A percentile compares a stretch with the other conserved stretches of the same genome.
Conservation (phyloP, 164 flowering plant genomes). For the Kingdonia uniflora region DNA sequence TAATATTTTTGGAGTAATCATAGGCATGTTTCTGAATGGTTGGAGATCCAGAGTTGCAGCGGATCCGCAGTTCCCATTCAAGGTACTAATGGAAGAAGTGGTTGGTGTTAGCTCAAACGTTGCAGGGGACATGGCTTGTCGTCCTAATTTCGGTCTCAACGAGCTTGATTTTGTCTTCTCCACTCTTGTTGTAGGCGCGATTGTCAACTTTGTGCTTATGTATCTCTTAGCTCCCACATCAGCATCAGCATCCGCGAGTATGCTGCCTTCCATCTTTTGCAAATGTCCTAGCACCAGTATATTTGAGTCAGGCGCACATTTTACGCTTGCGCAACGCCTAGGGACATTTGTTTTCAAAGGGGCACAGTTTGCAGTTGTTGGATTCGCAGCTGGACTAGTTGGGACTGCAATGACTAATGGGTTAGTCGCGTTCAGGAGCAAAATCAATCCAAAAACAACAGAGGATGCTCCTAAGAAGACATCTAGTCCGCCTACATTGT, state of each 20-base stretch:
- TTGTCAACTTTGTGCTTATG: conserved; percentile 1
- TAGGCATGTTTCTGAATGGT: not conserved
- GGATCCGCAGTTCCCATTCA: conserved; percentile 1
- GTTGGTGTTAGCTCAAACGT: not conserved
- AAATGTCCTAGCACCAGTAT: no score
- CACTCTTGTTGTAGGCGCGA: not conserved
- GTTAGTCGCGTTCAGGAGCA: not conserved
- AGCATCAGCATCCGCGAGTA: no score
- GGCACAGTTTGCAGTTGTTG: not conserved
- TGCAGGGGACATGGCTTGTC: conserved; percentile 2
- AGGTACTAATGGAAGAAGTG: not conserved
- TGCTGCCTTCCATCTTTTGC: no score
- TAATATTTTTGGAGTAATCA: no score
- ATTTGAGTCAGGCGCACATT: no score
- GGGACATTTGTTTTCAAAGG: not conserved
- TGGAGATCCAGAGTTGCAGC: conserved; percentile 4
- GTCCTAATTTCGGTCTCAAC: conserved; percentile 3
- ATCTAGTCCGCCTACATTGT: not conserved
- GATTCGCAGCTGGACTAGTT: not conserved
- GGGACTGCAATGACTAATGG: not conserved
- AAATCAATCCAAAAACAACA: not conserved
- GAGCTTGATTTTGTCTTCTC: conserved; percentile 2
- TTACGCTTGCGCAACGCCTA: no score
- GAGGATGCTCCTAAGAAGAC: not conserved
- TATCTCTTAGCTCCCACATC: conserved; percentile 1